A percentile compares a stretch with the other conserved stretches of the same genome.
Evolutionary conservation across 2,329 filamentous ascomycete genomes (phyloP).

Genomic region (Allantophomopsis lycopodina): DNA sequence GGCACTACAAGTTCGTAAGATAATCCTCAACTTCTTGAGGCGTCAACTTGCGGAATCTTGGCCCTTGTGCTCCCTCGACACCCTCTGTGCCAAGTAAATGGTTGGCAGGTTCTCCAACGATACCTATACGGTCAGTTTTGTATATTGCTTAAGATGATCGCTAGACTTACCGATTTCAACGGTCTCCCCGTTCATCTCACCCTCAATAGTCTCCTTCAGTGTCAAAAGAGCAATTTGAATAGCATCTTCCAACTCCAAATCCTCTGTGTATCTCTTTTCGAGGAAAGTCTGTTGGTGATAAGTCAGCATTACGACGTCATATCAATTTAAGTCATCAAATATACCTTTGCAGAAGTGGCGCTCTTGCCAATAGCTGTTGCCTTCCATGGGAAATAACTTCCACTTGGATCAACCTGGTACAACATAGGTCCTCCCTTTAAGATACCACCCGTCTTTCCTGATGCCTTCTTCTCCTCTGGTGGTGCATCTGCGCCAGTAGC

Average conservation of each 20-base stretch:
- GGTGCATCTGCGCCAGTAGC: constrained; percentile 35
- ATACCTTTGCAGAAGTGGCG: constrained; percentile 74
- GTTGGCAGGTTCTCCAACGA: constrained; percentile 88
- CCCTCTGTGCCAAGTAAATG: constrained; percentile 86
- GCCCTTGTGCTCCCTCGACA: constrained; percentile 71
- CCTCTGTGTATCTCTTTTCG: constrained; percentile 98
- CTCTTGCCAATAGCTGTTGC: constrained; percentile 98
- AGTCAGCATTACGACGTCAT: not conserved
- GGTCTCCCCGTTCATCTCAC: constrained; percentile 97
- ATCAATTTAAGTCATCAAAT: not conserved
- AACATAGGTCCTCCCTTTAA: constrained; percentile 92
- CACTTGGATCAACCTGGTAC: constrained; percentile 98
- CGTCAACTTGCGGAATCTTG: constrained; percentile 85
- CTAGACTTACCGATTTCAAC: constrained; percentile 77
- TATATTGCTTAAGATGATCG: not conserved
- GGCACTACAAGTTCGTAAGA: constrained; percentile 76
- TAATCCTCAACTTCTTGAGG: constrained; percentile 99
- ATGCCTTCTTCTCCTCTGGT: constrained; percentile 58
- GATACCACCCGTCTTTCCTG: constrained; percentile 86
- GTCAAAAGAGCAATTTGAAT: constrained; percentile 97
- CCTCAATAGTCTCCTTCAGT: constrained; percentile 97
- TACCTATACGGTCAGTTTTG: constrained; percentile 42
- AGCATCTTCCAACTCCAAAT: constrained; percentile 91
- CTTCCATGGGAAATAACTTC: constrained; percentile 99
- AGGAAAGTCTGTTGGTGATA: constrained; percentile 55